A percentile compares a stretch with the other conserved stretches of the same genome.
Conservation (phyloP, 1,139 yeast genomes). For the Lodderomyces parapsilosis region DNA sequence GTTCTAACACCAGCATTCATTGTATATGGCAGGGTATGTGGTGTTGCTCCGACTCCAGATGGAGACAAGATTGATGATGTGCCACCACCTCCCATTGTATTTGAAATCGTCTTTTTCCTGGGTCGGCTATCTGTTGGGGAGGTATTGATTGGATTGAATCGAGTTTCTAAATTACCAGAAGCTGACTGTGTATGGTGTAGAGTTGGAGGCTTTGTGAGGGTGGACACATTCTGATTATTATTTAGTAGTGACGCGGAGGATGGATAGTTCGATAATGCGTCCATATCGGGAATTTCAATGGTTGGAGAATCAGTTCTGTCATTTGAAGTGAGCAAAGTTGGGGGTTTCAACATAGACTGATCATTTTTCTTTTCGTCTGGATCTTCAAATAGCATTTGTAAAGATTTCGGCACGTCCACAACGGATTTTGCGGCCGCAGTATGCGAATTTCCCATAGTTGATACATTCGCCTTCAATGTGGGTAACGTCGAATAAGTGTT, state of each 20-base stretch:
- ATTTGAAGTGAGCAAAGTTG: conserved; percentile 9
- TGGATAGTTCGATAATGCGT: conserved; percentile 27
- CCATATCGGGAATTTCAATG: conserved; percentile 49
- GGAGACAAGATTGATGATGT: conserved; percentile 7
- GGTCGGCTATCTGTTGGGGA: conserved; percentile 23
- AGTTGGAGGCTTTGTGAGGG: conserved; percentile 46
- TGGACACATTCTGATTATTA: conserved; percentile 18
- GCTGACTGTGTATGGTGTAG: conserved; percentile 51
- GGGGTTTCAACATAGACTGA: conserved; percentile 5
- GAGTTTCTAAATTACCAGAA: conserved; percentile 41
- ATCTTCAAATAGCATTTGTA: conserved; percentile 67
- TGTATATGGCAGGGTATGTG: conserved; percentile 41
- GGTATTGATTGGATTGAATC: conserved; percentile 20
- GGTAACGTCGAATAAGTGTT: conserved; percentile 28
- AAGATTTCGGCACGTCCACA: conserved; percentile 64
- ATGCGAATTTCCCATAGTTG: conserved; percentile 10
- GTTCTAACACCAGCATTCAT: conserved; percentile 21
- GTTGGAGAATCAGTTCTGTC: conserved; percentile 41
- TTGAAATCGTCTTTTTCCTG: conserved; percentile 42
- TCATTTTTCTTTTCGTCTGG: conserved; percentile 17
- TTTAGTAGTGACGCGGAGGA: conserved; percentile 10
- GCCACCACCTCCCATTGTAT: conserved; percentile 23
- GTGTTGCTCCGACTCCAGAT: conserved; percentile 15
- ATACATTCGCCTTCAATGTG: conserved; percentile 23
- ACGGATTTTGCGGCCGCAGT: conserved; percentile 6